Percentiles rank a stretch among this genome's conserved stretches.
Conservation (phyloP, 768 basidiomycete species). For the Scleroderma citrinum region DNA sequence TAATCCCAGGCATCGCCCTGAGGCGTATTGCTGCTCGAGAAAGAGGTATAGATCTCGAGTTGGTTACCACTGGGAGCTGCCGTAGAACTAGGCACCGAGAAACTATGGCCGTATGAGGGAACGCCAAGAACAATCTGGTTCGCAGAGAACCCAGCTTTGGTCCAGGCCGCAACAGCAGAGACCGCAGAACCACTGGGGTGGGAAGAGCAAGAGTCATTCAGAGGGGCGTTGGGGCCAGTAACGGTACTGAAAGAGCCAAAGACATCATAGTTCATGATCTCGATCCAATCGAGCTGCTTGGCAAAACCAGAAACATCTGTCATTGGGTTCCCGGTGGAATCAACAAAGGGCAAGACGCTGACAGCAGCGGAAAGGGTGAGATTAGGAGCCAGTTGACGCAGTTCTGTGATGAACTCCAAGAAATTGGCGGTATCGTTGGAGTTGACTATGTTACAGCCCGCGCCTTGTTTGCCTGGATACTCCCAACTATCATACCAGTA, state of each 20-base stretch:
- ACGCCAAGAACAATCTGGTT: constrained; percentile 76
- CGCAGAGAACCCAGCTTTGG: constrained; percentile 67
- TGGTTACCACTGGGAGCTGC: constrained; percentile 16
- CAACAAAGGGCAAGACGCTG: constrained; percentile 60
- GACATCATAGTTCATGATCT: constrained; percentile 69
- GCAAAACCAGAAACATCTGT: constrained; percentile 63
- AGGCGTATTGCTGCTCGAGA: constrained; percentile 38
- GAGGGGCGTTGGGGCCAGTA: constrained; percentile 78
- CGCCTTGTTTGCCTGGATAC: constrained; percentile 66
- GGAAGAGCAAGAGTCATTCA: constrained; percentile 70
- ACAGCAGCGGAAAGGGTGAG: constrained; percentile 72
- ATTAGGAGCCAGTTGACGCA: constrained; percentile 51
- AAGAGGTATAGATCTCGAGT: constrained; percentile 48
- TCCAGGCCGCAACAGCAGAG: constrained; percentile 72
- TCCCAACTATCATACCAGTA: constrained; percentile 61
- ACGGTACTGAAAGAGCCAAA: constrained; percentile 47
- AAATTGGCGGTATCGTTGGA: constrained; percentile 71
- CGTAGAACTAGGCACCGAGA: constrained; percentile 26
- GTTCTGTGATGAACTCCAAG: constrained; percentile 66
- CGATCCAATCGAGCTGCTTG: constrained; percentile 67
- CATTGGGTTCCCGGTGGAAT: constrained; percentile 47
- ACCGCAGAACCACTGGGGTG: constrained; percentile 70
- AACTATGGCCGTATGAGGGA: constrained; percentile 80
- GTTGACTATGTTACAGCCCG: constrained; percentile 62
- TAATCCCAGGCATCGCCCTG: constrained; percentile 56